These are phyloP conservation scores for Byssoonygena ceratinophila DNA, from an alignment of 2,329 filamentous ascomycete genomes.

Conservation along the genomic window DNA sequence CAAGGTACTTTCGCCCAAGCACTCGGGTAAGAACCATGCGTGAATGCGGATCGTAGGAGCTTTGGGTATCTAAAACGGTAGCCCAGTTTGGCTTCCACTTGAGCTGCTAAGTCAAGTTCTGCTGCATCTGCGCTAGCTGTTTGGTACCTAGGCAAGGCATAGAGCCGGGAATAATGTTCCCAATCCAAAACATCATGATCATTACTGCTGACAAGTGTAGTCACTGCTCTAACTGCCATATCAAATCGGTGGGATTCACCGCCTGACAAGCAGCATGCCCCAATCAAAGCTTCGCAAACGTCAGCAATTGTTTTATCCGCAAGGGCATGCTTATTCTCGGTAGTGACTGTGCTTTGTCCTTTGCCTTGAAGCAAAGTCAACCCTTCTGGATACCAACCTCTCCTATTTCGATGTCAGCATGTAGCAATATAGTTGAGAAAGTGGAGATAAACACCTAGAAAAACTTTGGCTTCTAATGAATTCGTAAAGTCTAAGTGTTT, in stretches of 20 bases:
- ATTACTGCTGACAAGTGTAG: conserved; percentile 52
- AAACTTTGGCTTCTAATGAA: conserved; percentile 79
- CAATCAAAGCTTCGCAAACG: conserved; percentile 88
- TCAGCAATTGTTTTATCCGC: conserved; percentile 88
- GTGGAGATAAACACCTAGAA: conserved; percentile 44
- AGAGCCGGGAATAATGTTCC: conserved; percentile 61
- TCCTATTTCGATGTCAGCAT: conserved; percentile 32
- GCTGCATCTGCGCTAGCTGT: conserved; percentile 49
- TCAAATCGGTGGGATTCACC: conserved; percentile 45
- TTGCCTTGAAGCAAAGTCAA: conserved; percentile 66
- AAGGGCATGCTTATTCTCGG: conserved; percentile 50
- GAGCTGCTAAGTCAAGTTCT: conserved; percentile 56
- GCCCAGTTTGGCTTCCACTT: conserved; percentile 50
- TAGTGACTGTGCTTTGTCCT: conserved; percentile 39
- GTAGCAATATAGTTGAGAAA: background rate
- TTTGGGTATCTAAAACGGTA: conserved; percentile 65
- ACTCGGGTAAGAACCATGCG: conserved; percentile 70
- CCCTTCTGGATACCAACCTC: conserved; percentile 80
- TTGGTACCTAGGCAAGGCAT: conserved; percentile 63
- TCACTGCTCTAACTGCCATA: conserved; percentile 49
- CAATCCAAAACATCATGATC: conserved; percentile 62
- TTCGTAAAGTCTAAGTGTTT: conserved; percentile 53
- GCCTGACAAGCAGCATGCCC: conserved; percentile 59
- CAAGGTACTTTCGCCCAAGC: conserved; percentile 68
- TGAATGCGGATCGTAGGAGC: conserved; percentile 73